Percentiles rank a stretch among this genome's conserved stretches.
Evolutionary conservation across 176 grass and related monocot genomes (phyloP).

Genomic region (Rhipidocladum racemiflorum): DNA sequence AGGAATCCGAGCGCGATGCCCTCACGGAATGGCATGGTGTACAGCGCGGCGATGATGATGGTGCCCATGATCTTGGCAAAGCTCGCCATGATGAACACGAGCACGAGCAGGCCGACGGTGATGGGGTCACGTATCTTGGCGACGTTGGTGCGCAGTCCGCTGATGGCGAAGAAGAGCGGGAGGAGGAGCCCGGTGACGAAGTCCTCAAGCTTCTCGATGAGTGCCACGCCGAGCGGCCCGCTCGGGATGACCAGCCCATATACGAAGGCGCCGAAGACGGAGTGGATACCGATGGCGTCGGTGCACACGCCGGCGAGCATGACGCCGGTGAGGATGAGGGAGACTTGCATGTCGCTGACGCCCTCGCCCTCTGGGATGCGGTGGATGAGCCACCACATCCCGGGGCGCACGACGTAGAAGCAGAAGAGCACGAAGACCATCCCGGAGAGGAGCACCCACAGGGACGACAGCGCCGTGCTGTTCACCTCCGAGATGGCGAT

Average conservation of each 20-base stretch:
- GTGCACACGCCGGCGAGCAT: constrained; percentile 58
- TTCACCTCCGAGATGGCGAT: constrained; percentile 55
- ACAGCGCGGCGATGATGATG: constrained; percentile 53
- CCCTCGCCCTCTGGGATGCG: constrained; percentile 60
- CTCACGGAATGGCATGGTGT: constrained; percentile 59
- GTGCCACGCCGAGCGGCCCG: constrained; percentile 47
- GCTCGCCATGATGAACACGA: constrained; percentile 67
- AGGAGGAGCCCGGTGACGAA: constrained; percentile 59
- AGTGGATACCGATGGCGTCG: constrained; percentile 72
- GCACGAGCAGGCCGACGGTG: constrained; percentile 45
- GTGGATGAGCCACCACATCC: constrained; percentile 70
- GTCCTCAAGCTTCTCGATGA: constrained; percentile 74
- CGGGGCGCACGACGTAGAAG: constrained; percentile 60
- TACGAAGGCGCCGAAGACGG: constrained; percentile 67
- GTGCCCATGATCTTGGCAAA: constrained; percentile 68
- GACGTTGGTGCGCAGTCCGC: constrained; percentile 60
- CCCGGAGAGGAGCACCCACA: constrained; percentile 65
- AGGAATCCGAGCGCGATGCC: constrained; percentile 71
- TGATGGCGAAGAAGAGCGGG: constrained; percentile 71
- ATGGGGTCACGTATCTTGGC: constrained; percentile 33
- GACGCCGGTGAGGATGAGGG: constrained; percentile 66
- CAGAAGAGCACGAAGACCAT: constrained; percentile 58
- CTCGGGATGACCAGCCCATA: constrained; percentile 74
- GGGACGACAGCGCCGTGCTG: constrained; percentile 35
- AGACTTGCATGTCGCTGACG: constrained; percentile 53